Evolutionary conservation across 148 eudicot genomes (phyloP).

Genomic region (Chenopodium formosanum): DNA sequence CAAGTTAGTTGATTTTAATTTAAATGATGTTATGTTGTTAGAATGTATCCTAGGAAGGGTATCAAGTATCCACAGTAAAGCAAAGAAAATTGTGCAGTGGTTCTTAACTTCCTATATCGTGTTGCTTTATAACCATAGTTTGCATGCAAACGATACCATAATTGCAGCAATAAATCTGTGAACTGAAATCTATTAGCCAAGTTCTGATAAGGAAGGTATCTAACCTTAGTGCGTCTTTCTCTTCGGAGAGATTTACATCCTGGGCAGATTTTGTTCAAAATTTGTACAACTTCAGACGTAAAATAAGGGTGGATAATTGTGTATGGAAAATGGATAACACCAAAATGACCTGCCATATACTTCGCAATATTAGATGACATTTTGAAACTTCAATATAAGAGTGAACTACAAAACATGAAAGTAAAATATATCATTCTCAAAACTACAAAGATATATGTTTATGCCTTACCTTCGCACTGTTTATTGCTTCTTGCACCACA

Average conservation of each 20-base stretch:
- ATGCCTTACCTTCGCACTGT: constrained; percentile 72
- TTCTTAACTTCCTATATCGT: not conserved
- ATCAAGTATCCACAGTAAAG: not conserved
- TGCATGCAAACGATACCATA: not conserved
- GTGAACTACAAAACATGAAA: not conserved
- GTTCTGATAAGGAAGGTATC: constrained; percentile 29
- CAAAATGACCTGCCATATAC: constrained; percentile 80
- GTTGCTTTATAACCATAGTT: not conserved
- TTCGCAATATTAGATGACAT: not conserved
- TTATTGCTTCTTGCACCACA: constrained; percentile 64
- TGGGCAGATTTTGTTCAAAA: constrained; percentile 84
- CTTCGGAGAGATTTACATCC: constrained; percentile 69
- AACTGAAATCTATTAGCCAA: not conserved
- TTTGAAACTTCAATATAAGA: constrained; percentile 4
- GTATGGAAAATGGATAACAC: constrained; percentile 60
- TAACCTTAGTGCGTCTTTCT: constrained; percentile 59
- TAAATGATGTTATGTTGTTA: not conserved
- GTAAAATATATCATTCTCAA: not conserved
- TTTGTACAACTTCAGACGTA: constrained; percentile 69
- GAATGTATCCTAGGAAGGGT: not conserved
- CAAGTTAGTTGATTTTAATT: not conserved
- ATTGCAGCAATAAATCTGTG: not conserved
- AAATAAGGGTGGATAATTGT: constrained; percentile 80
- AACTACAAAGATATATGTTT: not conserved
- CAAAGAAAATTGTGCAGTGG: not conserved